Conservation (phyloP, 1,284 basidiomycete genomes). For the Leccinum huronense region DNA sequence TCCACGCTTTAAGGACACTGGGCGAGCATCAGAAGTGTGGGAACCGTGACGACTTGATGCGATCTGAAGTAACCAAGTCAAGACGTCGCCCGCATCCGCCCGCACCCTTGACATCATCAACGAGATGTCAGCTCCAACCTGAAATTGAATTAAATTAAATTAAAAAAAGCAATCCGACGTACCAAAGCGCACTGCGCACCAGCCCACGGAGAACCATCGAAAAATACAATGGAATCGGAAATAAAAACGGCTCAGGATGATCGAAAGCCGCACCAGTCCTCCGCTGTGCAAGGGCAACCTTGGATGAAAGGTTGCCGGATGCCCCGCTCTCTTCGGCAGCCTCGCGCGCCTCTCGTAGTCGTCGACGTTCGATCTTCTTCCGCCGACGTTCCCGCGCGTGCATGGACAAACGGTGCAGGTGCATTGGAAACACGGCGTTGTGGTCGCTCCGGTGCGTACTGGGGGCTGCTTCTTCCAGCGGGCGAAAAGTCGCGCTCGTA, state of each 20-base stretch:
- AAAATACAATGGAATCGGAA: conserved; percentile 36
- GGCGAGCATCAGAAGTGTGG: too few species aligned
- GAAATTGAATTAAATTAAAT: too few species aligned
- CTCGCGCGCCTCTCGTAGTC: conserved; percentile 10
- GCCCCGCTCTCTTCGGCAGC: neutral
- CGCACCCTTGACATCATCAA: neutral
- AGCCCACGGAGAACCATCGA: conserved; percentile 12
- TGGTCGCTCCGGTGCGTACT: conserved; percentile 49
- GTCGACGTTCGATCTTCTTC: conserved; percentile 23
- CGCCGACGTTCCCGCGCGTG: conserved; percentile 22
- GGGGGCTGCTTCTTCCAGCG: conserved; percentile 29
- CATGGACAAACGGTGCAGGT: conserved; percentile 21
- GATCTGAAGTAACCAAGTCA: too few species aligned
- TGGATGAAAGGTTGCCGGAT: neutral
- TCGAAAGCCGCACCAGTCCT: neutral
- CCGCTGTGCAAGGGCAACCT: too few species aligned
- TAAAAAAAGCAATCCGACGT: conserved; percentile 3
- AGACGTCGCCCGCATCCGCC: neutral
- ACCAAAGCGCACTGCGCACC: conserved; percentile 10
- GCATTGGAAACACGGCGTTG: conserved; percentile 41
- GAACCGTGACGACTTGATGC: too few species aligned
- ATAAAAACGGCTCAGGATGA: conserved; percentile 25
- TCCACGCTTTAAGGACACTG: too few species aligned
- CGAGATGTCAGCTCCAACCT: neutral
- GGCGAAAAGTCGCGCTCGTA: conserved; percentile 14